Base-by-base conservation (phyloP, 495 filamentous ascomycete species). In the Pyronema domesticum region DNA sequence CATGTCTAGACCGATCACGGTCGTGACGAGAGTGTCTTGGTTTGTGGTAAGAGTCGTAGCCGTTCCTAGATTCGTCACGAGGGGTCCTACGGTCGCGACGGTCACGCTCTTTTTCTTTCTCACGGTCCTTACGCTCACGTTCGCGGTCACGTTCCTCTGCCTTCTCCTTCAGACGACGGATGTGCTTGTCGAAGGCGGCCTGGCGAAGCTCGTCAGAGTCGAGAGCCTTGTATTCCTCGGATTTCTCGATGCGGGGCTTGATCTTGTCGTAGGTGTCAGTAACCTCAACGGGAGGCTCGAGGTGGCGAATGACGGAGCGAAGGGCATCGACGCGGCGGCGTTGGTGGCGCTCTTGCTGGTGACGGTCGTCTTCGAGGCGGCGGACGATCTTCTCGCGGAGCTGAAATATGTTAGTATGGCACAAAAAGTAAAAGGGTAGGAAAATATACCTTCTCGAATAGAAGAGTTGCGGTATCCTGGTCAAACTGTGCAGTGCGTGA, bases 151-250 rank as follows among this genome's bases (percentile, higher is more conserved):
- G 66, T 55, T 94, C 86, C 50, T 95, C 89, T 48, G 93, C 85
- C 66, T 89, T 87, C 64, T 96, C 91, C 61, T 81, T 83, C 5
- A 95, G 70, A 51, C 91, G 86, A 39, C 86, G 83, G 55, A 95
- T 80, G 60, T 86, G 75, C 69, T 96, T 99, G 33, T 95, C 93
- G 64, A 95, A 96, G 9, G 87, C 93, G 53, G 76, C 73, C 30
- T 80, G 78, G 46, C 89, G 84, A 37, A 83, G 72, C 33, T 94
- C 86, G 18, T 96, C 91, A 8, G 82, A 77, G 50, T 83, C 75
- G 23, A 96, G 73, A 15, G 80, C 83, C 55, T 80, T 77, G 69
- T 82, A 99, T 65, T 95, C 91, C 10, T 87, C 78, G 34, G 76
- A 77, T 53, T 82, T 82, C 58, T 86, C 81, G 23, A 99, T 73